These are phyloP conservation scores for Globisporangium okanoganense DNA, from an alignment of 352 stramenopile species.

Conservation along the genomic window DNA sequence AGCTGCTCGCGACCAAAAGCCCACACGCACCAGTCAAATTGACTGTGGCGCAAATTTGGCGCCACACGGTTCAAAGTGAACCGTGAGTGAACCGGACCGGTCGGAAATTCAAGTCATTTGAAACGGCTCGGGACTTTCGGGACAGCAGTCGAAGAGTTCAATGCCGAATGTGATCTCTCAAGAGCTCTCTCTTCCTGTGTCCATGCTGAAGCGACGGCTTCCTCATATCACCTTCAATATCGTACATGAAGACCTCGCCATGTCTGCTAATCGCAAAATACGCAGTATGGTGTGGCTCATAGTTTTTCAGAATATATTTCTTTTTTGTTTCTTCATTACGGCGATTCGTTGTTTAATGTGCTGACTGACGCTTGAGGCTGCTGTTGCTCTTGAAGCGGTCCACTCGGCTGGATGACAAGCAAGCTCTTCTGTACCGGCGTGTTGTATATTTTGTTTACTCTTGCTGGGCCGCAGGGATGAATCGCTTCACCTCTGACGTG, in stretches of 20 bases:
- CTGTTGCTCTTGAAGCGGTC: not conserved
- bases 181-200: not conserved
- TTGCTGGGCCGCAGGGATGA: constrained; percentile 29
- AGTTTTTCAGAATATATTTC: not conserved
- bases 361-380: not conserved
- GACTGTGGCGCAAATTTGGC: not conserved
- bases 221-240: not conserved
- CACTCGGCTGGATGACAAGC: not conserved
- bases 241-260: not conserved
- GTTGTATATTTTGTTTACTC: constrained; percentile 10
- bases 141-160: not conserved
- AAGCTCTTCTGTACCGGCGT: not conserved
- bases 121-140: no score
- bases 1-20: not conserved
- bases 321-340: constrained; percentile 4
- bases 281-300: not conserved
- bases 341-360: not conserved
- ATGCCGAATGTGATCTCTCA: not conserved
- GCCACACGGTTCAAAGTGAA: not conserved
- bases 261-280: not conserved
- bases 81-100: not conserved
- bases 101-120: no score
- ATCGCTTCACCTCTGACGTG: constrained; percentile 53
- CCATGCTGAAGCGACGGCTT: not conserved
- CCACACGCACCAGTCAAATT: constrained; percentile 7